Evolutionary conservation across 192 early-diverging fungal species (phyloP).

Genomic region (Coemansia sp.): DNA sequence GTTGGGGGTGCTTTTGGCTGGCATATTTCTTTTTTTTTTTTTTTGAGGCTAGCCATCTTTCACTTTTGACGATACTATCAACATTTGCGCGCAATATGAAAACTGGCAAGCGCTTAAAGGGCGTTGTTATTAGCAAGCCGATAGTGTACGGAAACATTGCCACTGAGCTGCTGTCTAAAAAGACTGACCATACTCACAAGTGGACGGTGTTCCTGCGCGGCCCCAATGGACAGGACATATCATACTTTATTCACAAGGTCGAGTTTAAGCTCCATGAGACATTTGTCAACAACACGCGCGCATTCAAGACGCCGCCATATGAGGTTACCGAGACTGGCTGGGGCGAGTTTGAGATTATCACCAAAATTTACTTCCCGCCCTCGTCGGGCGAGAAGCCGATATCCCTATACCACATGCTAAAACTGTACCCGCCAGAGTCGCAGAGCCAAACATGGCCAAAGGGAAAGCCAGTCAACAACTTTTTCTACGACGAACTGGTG

Average conservation of each 20-base stretch:
- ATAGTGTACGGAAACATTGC: slow-evolving; percentile 90
- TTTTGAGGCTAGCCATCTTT: background rate
- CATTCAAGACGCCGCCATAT: slow-evolving; percentile 82
- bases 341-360: slow-evolving; percentile 98
- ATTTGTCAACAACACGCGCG: slow-evolving; percentile 65
- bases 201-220: slow-evolving; percentile 93
- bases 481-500: slow-evolving; percentile 61
- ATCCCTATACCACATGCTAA: slow-evolving; percentile 85
- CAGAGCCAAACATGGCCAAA: slow-evolving; percentile 51
- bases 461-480: slow-evolving; percentile 57
- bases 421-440: slow-evolving; percentile 76
- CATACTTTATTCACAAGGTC: slow-evolving; percentile 86
- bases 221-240: slow-evolving; percentile 84
- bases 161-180: slow-evolving; percentile 65
- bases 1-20: background rate
- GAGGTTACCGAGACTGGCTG: slow-evolving; percentile 97
- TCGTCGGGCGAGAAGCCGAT: slow-evolving; percentile 79
- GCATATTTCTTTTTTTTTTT: background rate
- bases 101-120: slow-evolving; percentile 60
- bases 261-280: slow-evolving; percentile 96
- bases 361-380: slow-evolving; percentile 87
- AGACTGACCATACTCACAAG: slow-evolving; percentile 92
- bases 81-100: slow-evolving; percentile 27
- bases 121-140: slow-evolving; percentile 70
- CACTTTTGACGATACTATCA: background rate